Percentiles rank a stretch among this genome's conserved stretches.
These are phyloP conservation scores for Diplodia corticola DNA, from an alignment of 2,329 filamentous ascomycete genomes.

Conservation along the genomic window DNA sequence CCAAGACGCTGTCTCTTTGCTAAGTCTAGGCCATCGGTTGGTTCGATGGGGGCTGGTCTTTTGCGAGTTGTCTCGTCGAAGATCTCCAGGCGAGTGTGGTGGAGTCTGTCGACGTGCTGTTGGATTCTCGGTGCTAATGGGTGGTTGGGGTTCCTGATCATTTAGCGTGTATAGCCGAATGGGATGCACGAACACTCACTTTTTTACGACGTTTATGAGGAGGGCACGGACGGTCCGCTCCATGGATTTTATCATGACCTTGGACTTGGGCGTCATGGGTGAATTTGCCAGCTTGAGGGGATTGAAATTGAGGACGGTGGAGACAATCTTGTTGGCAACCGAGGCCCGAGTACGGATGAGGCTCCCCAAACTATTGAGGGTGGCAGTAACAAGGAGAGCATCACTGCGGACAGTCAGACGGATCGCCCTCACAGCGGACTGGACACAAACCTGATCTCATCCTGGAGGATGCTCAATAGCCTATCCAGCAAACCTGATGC, in stretches of 20 bases:
- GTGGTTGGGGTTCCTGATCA: conserved; percentile 72
- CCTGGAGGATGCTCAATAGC: conserved; percentile 80
- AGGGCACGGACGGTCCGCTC: conserved; percentile 88
- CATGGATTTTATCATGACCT: conserved; percentile 87
- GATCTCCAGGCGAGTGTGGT: conserved; percentile 74
- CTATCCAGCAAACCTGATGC: conserved; percentile 87
- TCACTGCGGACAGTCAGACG: conserved; percentile 60
- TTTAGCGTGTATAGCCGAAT: neutral
- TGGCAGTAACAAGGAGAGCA: conserved; percentile 84
- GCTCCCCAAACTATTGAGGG: conserved; percentile 81
- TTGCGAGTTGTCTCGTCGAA: conserved; percentile 80
- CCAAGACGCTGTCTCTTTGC: conserved; percentile 79
- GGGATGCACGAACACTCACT: conserved; percentile 51
- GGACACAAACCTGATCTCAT: conserved; percentile 71
- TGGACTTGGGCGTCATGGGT: conserved; percentile 74
- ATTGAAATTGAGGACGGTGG: conserved; percentile 85
- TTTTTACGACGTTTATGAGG: conserved; percentile 78
- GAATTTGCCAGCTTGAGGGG: conserved; percentile 78
- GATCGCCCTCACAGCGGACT: neutral
- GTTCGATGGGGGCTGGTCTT: conserved; percentile 68
- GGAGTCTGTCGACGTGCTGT: conserved; percentile 79
- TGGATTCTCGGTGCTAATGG: conserved; percentile 76
- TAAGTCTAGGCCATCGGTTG: conserved; percentile 69
- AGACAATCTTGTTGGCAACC: conserved; percentile 81
- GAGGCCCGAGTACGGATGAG: conserved; percentile 79